Percentiles rank a stretch among this genome's conserved stretches.
Conservation (phyloP, 2,329 filamentous ascomycete species). For the Teratosphaeria nubilosa region DNA sequence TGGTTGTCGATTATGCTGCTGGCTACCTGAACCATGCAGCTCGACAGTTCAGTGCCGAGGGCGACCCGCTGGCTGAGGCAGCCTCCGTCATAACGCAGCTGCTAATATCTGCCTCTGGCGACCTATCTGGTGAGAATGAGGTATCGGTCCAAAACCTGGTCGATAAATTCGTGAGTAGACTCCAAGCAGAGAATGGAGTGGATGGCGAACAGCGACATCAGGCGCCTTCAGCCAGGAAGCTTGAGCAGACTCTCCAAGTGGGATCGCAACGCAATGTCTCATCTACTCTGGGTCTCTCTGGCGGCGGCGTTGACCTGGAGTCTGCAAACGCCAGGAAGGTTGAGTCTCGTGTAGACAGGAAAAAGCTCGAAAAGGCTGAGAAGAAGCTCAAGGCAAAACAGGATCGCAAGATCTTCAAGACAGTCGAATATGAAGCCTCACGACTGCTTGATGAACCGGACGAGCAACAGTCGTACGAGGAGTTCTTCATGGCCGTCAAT, state of each 20-base stretch:
- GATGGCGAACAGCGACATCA: slow-evolving; percentile 63
- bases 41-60: slow-evolving; percentile 65
- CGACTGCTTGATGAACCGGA: slow-evolving; percentile 75
- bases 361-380: slow-evolving; percentile 98
- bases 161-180: slow-evolving; percentile 76
- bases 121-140: slow-evolving; percentile 61
- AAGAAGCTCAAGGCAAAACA: slow-evolving; percentile 96
- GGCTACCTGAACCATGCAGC: slow-evolving; percentile 93
- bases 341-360: slow-evolving; percentile 92
- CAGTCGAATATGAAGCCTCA: slow-evolving; percentile 93
- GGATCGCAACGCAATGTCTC: slow-evolving; percentile 92
- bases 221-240: slow-evolving; percentile 67
- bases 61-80: slow-evolving; percentile 75
- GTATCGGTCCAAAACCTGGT: slow-evolving; percentile 73
- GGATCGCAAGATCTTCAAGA: slow-evolving; percentile 97
- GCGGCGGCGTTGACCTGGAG: slow-evolving; percentile 79
- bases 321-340: slow-evolving; percentile 88
- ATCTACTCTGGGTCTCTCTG: slow-evolving; percentile 80
- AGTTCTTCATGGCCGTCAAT: slow-evolving; percentile 99
- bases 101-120: slow-evolving; percentile 84
- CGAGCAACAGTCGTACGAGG: slow-evolving; percentile 84
- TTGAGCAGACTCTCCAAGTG: slow-evolving; percentile 93
- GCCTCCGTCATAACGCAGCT: slow-evolving; percentile 77
- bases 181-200: slow-evolving; percentile 61
- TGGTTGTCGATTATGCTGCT: slow-evolving; percentile 40